Evolutionary conservation across 208 protist species (phyloP).

Genomic region (Crithidia mellificae): DNA sequence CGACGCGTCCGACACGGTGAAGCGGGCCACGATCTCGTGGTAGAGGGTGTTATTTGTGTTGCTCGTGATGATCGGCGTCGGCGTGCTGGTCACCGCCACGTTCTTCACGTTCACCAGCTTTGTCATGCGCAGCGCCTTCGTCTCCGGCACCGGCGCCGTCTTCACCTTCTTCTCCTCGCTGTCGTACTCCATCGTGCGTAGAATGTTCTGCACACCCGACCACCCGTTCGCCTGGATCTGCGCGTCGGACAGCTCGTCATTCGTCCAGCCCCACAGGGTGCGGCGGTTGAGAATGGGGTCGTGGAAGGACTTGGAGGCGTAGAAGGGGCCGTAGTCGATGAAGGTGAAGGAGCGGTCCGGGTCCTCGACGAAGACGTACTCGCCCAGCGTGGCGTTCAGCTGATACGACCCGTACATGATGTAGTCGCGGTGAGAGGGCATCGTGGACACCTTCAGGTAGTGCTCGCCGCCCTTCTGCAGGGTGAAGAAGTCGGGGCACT

Average conservation of each 20-base stretch:
- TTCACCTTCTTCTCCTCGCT: constrained; percentile 38
- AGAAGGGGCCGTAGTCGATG: constrained; percentile 51
- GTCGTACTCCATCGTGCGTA: constrained; percentile 51
- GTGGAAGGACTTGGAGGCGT: constrained; percentile 52
- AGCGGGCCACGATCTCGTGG: constrained; percentile 49
- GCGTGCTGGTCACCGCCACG: constrained; percentile 3
- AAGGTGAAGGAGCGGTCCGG: constrained; percentile 38
- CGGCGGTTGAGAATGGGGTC: constrained; percentile 54
- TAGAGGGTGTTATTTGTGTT: constrained; percentile 31
- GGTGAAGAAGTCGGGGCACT: constrained; percentile 60
- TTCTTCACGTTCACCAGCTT: constrained; percentile 30
- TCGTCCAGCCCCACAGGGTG: constrained; percentile 51
- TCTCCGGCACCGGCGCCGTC: constrained; percentile 38
- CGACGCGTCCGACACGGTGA: constrained; percentile 28
- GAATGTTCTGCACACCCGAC: constrained; percentile 55
- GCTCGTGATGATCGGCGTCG: constrained; percentile 8
- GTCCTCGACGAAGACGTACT: constrained; percentile 46
- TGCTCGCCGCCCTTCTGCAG: constrained; percentile 28
- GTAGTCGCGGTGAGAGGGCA: constrained; percentile 46
- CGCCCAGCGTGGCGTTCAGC: constrained; percentile 3
- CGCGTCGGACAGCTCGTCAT: constrained; percentile 43
- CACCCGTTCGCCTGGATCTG: constrained; percentile 43
- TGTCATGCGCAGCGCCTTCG: constrained; percentile 41
- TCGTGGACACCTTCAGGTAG: constrained; percentile 55
- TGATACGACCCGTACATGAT: constrained; percentile 45